phyloP scores from a whole-genome alignment of 257 asterid genomes.

The Ajuga chamaepitys region DNA sequence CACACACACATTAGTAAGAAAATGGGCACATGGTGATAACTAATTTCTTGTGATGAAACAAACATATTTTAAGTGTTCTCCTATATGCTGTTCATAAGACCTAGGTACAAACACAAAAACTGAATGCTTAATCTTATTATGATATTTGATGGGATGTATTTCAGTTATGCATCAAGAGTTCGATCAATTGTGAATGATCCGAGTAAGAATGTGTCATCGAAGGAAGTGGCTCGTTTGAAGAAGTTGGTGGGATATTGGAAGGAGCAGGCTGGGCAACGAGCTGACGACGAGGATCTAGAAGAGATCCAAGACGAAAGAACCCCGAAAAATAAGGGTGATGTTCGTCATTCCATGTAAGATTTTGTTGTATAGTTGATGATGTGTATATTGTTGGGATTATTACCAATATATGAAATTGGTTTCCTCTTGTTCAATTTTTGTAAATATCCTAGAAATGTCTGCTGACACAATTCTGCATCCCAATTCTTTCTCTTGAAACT shows the following conservation, averaged over 20 bases:
- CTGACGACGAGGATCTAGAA: constrained; percentile 78
- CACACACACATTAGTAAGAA: not conserved
- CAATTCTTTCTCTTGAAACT: not conserved
- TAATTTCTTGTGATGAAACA: not conserved
- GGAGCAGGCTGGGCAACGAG: constrained; percentile 79
- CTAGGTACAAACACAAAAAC: not conserved
- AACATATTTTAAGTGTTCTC: not conserved
- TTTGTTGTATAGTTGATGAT: not conserved
- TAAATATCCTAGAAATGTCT: constrained; percentile 12
- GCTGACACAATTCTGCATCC: not conserved
- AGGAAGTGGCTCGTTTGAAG: constrained; percentile 90
- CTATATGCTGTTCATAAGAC: too few relatives aligned
- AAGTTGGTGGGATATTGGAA: constrained; percentile 78
- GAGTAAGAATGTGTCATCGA: constrained; percentile 76
- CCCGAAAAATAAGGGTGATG: constrained; percentile 45
- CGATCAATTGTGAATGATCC: constrained; percentile 89
- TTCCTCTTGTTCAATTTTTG: constrained; percentile 5
- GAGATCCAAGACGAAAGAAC: constrained; percentile 75
- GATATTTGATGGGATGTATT: not conserved
- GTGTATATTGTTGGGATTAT: constrained; percentile 23
- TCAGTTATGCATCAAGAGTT: constrained; percentile 93
- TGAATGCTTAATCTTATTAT: not conserved
- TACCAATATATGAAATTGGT: constrained; percentile 18
- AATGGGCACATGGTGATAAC: not conserved
- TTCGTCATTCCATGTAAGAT: constrained; percentile 66